A percentile compares a stretch with the other conserved stretches of the same genome.
Conservation (phyloP, 2,329 filamentous ascomycete genomes). For the Tetracladium maxilliforme region DNA sequence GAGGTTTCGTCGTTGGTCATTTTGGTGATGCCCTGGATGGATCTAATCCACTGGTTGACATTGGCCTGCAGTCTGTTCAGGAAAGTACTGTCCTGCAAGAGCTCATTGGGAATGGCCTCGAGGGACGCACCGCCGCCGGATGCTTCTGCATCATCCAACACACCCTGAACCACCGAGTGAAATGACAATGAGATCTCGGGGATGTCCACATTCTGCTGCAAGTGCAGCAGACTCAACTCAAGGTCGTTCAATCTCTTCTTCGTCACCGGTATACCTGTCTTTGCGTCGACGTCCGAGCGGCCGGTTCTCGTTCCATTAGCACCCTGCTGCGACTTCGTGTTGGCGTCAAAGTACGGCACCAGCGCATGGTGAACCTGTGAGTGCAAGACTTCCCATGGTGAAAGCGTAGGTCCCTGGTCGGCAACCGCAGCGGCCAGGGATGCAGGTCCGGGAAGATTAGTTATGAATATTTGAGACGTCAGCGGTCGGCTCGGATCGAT, state of each 20-base stretch:
- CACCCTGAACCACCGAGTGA: slow-evolving; percentile 76
- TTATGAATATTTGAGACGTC: slow-evolving; percentile 78
- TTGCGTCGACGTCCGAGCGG: slow-evolving; percentile 73
- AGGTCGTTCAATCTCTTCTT: slow-evolving; percentile 95
- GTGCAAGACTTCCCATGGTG: slow-evolving; percentile 85
- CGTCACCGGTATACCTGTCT: slow-evolving; percentile 90
- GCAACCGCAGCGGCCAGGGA: slow-evolving; percentile 50
- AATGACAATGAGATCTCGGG: slow-evolving; percentile 79
- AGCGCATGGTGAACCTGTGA: slow-evolving; percentile 83
- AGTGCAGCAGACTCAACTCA: slow-evolving; percentile 74
- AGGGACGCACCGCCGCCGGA: slow-evolving; percentile 56
- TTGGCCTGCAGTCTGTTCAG: slow-evolving; percentile 87
- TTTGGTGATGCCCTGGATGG: slow-evolving; percentile 91
- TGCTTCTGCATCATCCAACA: slow-evolving; percentile 62
- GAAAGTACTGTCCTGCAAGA: slow-evolving; percentile 82
- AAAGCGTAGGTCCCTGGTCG: slow-evolving; percentile 58
- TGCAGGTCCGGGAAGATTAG: slow-evolving; percentile 76
- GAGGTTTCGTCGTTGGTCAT: slow-evolving; percentile 68
- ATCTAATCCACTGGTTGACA: slow-evolving; percentile 97
- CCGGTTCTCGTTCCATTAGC: slow-evolving; percentile 50
- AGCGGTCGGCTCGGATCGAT: slow-evolving; percentile 76
- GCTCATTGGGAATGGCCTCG: slow-evolving; percentile 58
- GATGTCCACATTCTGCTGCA: slow-evolving; percentile 97
- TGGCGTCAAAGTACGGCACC: slow-evolving; percentile 94
- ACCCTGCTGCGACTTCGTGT: slow-evolving; percentile 67